Evolutionary conservation across 352 stramenopile genomes (phyloP).

Genomic region (Aphanomyces euteiches): DNA sequence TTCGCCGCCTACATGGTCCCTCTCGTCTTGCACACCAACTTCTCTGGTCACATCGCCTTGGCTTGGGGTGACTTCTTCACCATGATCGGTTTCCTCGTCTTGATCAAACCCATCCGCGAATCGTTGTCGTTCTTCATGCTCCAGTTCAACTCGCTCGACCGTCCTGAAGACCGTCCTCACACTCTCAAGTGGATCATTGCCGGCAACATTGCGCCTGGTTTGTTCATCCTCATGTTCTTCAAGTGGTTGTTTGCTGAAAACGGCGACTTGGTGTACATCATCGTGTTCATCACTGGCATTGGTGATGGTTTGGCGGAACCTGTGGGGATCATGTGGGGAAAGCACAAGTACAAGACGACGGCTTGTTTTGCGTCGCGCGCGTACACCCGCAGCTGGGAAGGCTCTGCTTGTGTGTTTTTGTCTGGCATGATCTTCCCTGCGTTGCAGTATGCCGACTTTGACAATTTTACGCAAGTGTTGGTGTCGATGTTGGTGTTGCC

Average conservation of each 20-base stretch:
- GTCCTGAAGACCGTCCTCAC: slow-evolving; percentile 74
- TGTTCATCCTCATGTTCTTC: slow-evolving; percentile 34
- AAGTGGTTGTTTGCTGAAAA: slow-evolving; percentile 32
- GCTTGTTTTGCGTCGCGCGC: slow-evolving; percentile 74
- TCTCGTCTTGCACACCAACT: slow-evolving; percentile 65
- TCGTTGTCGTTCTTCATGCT: slow-evolving; percentile 83
- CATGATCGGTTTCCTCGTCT: slow-evolving; percentile 72
- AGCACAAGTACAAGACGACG: slow-evolving; percentile 81
- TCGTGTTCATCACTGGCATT: slow-evolving; percentile 70
- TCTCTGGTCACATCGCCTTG: slow-evolving; percentile 53
- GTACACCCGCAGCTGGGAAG: slow-evolving; percentile 77
- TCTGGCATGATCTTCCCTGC: slow-evolving; percentile 73
- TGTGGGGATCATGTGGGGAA: slow-evolving; percentile 70
- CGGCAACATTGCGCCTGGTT: slow-evolving; percentile 34
- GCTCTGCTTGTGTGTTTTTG: slow-evolving; percentile 70
- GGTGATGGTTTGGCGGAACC: slow-evolving; percentile 74
- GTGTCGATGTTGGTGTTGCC: slow-evolving; percentile 72
- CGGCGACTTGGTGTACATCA: slow-evolving; percentile 40
- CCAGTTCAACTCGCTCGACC: slow-evolving; percentile 85
- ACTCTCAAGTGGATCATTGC: slow-evolving; percentile 80
- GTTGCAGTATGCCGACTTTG: slow-evolving; percentile 71
- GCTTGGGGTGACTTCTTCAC: slow-evolving; percentile 82
- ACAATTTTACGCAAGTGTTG: slow-evolving; percentile 71
- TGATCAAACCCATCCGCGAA: slow-evolving; percentile 82
- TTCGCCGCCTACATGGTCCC: background rate